Percentiles rank a stretch among this genome's conserved stretches.
Conservation (phyloP, 2,329 filamentous ascomycete species). For the Epichloe scottii region DNA sequence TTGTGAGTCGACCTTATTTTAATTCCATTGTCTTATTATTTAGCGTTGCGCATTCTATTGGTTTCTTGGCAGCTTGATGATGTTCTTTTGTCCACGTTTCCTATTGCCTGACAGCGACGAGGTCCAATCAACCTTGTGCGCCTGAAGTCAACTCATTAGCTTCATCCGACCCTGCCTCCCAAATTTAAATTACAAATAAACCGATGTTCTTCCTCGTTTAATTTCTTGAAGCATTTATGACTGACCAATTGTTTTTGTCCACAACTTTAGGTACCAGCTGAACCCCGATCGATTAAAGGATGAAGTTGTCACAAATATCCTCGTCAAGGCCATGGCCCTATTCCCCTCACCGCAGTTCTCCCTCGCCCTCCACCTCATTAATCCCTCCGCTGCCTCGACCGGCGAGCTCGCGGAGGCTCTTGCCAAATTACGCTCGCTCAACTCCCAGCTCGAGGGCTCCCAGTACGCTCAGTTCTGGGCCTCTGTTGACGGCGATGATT, state of each 20-base stretch:
- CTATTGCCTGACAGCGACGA: slow-evolving; percentile 79
- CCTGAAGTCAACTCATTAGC: slow-evolving; percentile 34
- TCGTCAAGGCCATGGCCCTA: slow-evolving; percentile 94
- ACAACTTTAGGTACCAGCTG: slow-evolving; percentile 78
- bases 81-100: slow-evolving; percentile 81
- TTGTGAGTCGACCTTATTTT: slow-evolving; percentile 57
- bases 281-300: slow-evolving; percentile 96
- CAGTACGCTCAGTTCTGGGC: slow-evolving; percentile 91
- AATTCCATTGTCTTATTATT: neutral
- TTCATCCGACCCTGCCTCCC: slow-evolving; percentile 51
- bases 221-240: neutral
- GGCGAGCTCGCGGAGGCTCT: slow-evolving; percentile 82
- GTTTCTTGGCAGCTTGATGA: slow-evolving; percentile 36
- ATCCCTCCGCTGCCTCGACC: slow-evolving; percentile 54
- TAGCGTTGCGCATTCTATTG: slow-evolving; percentile 2
- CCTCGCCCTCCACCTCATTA: slow-evolving; percentile 86
- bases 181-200: neutral
- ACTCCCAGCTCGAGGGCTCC: slow-evolving; percentile 76
- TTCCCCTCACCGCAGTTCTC: slow-evolving; percentile 95
- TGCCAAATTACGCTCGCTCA: slow-evolving; percentile 71
- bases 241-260: neutral
- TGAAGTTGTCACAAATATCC: slow-evolving; percentile 96
- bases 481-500: slow-evolving; percentile 81
- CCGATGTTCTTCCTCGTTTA: neutral
- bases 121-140: slow-evolving; percentile 24